Conservation (phyloP, 805 yeast species). For the Brettanomyces sp. region DNA sequence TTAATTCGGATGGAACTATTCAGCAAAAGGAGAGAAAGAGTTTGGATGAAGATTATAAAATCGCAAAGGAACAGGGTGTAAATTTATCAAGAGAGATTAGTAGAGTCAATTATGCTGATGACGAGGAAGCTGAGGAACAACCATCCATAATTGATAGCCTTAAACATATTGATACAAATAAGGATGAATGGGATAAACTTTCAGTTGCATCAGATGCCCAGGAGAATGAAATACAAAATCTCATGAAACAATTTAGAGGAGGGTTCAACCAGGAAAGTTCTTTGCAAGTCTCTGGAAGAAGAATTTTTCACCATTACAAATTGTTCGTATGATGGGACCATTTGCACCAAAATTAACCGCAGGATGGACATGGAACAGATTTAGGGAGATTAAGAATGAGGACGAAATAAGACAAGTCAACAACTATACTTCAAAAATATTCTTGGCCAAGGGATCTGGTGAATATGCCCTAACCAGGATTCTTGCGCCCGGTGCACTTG, state of each 20-base stretch:
- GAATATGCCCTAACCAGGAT: slow-evolving; percentile 55
- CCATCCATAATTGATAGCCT: slow-evolving; percentile 1
- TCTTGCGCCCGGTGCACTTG: slow-evolving; percentile 48
- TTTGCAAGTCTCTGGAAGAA: slow-evolving; percentile 41
- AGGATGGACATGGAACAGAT: slow-evolving; percentile 46
- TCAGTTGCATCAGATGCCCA: slow-evolving; percentile 5
- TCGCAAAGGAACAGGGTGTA: slow-evolving; percentile 19
- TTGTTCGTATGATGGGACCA: slow-evolving; percentile 45
- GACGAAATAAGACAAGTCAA: slow-evolving; percentile 35
- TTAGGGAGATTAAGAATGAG: slow-evolving; percentile 19
- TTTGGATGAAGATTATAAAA: slow-evolving; percentile 9
- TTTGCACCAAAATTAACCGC: slow-evolving; percentile 41
- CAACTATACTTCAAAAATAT: slow-evolving; percentile 42
- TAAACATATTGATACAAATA: slow-evolving; percentile 4
- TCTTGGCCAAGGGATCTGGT: slow-evolving; percentile 52
- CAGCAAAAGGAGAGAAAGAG: slow-evolving; percentile 1
- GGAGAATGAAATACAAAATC: not conserved
- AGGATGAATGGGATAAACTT: slow-evolving; percentile 1
- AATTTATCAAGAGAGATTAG: slow-evolving; percentile 25
- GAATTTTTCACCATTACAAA: slow-evolving; percentile 45
- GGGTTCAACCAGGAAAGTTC: slow-evolving; percentile 25
- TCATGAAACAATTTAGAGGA: slow-evolving; percentile 21
- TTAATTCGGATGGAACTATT: not conserved
- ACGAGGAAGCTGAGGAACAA: not conserved
- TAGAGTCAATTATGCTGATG: slow-evolving; percentile 2